Evolutionary conservation across 2,329 filamentous ascomycete genomes (phyloP).

Genomic region (Aureobasidium leucospermi): DNA sequence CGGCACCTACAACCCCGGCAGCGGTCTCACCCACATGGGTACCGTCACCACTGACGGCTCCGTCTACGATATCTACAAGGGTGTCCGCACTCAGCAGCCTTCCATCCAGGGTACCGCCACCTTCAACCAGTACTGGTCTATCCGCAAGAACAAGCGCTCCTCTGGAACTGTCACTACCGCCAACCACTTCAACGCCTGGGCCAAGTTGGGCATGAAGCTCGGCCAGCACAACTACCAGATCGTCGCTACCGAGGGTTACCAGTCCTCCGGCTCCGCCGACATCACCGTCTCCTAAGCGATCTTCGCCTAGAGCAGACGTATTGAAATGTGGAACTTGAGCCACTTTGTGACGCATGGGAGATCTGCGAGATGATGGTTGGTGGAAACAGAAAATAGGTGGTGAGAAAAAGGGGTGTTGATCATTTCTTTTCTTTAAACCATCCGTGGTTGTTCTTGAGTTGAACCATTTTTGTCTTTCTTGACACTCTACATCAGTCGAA

Average conservation of each 20-base stretch:
- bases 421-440: background rate
- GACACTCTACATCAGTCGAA: no score
- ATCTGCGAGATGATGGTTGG: background rate
- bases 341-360: no score
- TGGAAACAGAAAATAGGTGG: background rate
- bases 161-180: conserved; percentile 44
- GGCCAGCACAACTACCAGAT: conserved; percentile 47
- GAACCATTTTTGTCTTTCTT: background rate
- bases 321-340: background rate
- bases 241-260: conserved; percentile 39
- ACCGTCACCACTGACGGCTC: conserved; percentile 46
- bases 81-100: conserved; percentile 38
- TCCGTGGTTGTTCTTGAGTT: background rate
- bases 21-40: conserved; percentile 41
- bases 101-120: conserved; percentile 48
- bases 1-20: conserved; percentile 40
- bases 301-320: background rate
- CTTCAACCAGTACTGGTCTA: conserved; percentile 50
- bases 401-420: background rate
- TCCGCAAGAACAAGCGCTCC: conserved; percentile 43
- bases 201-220: conserved; percentile 40
- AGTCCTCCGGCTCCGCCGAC: conserved; percentile 29
- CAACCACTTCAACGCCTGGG: conserved; percentile 50
- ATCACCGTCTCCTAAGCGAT: conserved; percentile 7
- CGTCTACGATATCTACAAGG: conserved; percentile 46